A percentile compares a stretch with the other conserved stretches of the same genome.
These are phyloP conservation scores for Intubia oerlemansii DNA, from an alignment of 2,329 filamentous ascomycete genomes.

Conservation along the genomic window DNA sequence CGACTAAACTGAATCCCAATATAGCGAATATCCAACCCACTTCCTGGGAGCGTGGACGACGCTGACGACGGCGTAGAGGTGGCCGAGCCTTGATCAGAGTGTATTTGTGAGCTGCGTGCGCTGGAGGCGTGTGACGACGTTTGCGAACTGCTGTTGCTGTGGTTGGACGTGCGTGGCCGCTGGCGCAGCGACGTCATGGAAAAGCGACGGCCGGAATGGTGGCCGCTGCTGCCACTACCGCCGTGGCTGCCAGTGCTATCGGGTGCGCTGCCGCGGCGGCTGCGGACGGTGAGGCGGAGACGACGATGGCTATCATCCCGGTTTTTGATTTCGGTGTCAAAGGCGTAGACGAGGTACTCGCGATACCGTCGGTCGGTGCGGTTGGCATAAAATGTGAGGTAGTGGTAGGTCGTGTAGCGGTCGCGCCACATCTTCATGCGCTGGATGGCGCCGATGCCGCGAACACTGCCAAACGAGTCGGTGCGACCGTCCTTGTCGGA, in stretches of 20 bases:
- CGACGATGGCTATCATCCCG: constrained; percentile 24
- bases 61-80: constrained; percentile 2
- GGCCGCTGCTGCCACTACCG: background rate
- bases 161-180: constrained; percentile 11
- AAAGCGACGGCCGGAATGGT: constrained; percentile 15
- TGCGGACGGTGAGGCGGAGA: constrained; percentile 20
- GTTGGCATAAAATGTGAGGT: constrained; percentile 22
- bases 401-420: constrained; percentile 24
- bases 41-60: constrained; percentile 8
- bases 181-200: constrained; percentile 22
- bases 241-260: constrained; percentile 12
- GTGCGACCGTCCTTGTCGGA: constrained; percentile 26
- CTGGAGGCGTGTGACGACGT: too few species aligned
- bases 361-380: constrained; percentile 23
- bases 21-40: constrained; percentile 22
- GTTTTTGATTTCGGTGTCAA: constrained; percentile 23
- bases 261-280: constrained; percentile 19
- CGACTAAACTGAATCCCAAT: constrained; percentile 27
- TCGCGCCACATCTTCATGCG: constrained; percentile 30
- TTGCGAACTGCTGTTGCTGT: constrained; percentile 2
- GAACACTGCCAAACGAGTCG: constrained; percentile 26
- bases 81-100: constrained; percentile 4
- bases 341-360: constrained; percentile 25
- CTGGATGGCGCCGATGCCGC: constrained; percentile 28
- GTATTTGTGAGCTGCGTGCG: constrained; percentile 5